These are phyloP conservation scores for Leptodermis oblonga DNA, from an alignment of 257 asterid genomes.

Conservation along the genomic window DNA sequence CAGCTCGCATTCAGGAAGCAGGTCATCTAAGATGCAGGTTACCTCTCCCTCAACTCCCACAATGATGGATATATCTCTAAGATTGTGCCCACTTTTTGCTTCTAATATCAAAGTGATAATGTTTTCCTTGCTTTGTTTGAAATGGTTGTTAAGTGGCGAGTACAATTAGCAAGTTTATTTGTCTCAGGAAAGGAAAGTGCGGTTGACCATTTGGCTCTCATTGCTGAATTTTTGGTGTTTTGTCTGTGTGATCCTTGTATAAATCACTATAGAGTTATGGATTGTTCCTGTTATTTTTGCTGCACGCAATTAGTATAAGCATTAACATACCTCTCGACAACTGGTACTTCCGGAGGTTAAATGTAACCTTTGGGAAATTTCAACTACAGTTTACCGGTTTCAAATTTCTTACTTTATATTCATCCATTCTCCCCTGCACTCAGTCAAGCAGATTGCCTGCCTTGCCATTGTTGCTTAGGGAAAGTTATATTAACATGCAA, in stretches of 20 bases:
- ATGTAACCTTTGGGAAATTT: not conserved
- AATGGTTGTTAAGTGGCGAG: not conserved
- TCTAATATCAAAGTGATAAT: not conserved
- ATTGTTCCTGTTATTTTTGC: not conserved
- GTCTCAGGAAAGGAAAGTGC: not conserved
- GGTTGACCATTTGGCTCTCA: not conserved
- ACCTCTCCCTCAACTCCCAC: constrained; percentile 11
- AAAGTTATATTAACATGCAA: not conserved
- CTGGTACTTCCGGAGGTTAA: not conserved
- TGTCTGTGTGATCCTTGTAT: not conserved
- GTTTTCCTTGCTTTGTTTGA: not conserved
- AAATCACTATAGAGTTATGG: not conserved
- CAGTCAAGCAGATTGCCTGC: not conserved
- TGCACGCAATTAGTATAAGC: not conserved
- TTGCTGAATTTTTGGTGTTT: not conserved
- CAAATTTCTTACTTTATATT: not conserved
- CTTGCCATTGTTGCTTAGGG: not conserved
- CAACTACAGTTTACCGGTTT: not conserved
- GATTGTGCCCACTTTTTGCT: not conserved
- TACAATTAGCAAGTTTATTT: not conserved
- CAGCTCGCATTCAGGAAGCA: constrained; percentile 77
- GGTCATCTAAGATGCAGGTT: constrained; percentile 95
- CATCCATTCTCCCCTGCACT: not conserved
- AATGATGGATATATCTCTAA: not conserved
- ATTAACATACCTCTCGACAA: not conserved